Evolutionary conservation across 2,329 filamentous ascomycete species (phyloP).

Genomic region (Trichoderma semiorbis): DNA sequence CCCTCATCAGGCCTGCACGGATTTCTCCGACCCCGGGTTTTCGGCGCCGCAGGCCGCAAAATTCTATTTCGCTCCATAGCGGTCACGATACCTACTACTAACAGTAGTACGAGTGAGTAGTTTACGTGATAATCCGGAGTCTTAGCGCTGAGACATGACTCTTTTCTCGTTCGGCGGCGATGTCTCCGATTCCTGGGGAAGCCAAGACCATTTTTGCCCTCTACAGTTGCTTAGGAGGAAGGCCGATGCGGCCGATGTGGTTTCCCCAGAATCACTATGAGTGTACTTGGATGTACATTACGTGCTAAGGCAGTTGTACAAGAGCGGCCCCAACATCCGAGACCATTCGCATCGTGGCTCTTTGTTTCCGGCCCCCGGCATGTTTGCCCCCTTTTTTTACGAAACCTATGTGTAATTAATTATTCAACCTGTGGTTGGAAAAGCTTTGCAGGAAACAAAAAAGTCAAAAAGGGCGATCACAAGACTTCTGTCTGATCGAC

Average conservation of each 20-base stretch:
- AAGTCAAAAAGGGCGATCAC: conserved; percentile 1
- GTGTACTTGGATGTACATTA: background rate
- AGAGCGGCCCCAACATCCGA: background rate
- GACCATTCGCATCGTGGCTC: background rate
- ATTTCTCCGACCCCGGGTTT: conserved; percentile 15
- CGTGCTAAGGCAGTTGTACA: background rate
- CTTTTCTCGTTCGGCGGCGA: background rate
- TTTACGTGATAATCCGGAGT: background rate
- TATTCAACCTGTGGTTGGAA: background rate
- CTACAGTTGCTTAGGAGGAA: background rate
- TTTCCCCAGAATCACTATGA: background rate
- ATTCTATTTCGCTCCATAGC: background rate
- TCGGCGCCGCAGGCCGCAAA: background rate
- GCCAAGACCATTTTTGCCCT: background rate
- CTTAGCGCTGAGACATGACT: conserved; percentile 1
- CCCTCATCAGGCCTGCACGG: background rate
- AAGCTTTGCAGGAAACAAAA: background rate
- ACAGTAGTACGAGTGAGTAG: background rate
- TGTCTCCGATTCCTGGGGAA: background rate
- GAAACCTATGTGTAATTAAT: background rate
- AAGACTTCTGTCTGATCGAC: background rate
- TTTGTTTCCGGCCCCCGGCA: background rate
- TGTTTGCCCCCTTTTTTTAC: background rate
- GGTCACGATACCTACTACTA: background rate
- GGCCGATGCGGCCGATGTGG: background rate